Percentiles rank a stretch among this genome's conserved stretches.
These are phyloP conservation scores for Russula brevipes DNA, from an alignment of 768 basidiomycete species.

Conservation along the genomic window DNA sequence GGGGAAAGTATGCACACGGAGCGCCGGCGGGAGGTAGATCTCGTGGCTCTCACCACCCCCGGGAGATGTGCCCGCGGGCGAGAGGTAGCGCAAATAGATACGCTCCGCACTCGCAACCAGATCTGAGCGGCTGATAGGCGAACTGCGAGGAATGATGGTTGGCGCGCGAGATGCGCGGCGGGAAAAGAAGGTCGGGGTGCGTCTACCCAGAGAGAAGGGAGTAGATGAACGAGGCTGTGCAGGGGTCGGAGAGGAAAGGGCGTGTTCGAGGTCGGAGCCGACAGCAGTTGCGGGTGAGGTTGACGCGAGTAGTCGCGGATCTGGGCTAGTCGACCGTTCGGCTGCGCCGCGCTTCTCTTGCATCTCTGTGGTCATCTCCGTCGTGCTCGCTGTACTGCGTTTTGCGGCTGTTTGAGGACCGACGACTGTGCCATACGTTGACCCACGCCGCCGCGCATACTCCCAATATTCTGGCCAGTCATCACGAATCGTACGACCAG, in stretches of 20 bases:
- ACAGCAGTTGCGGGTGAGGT: slow-evolving; percentile 47
- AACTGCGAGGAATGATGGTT: slow-evolving; percentile 86
- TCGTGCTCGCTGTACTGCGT: slow-evolving; percentile 79
- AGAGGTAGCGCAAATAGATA: slow-evolving; percentile 92
- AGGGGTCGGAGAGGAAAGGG: slow-evolving; percentile 26
- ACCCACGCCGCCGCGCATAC: slow-evolving; percentile 85
- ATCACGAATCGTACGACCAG: slow-evolving; percentile 85
- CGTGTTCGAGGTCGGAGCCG: slow-evolving; percentile 34
- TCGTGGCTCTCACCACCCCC: slow-evolving; percentile 90
- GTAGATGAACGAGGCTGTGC: slow-evolving; percentile 60
- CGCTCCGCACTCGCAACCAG: slow-evolving; percentile 92
- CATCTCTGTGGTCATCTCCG: slow-evolving; percentile 55
- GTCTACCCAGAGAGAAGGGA: slow-evolving; percentile 70
- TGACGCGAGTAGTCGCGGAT: slow-evolving; percentile 41
- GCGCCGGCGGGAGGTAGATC: slow-evolving; percentile 91
- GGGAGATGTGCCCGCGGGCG: slow-evolving; percentile 67
- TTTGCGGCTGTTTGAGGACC: slow-evolving; percentile 62
- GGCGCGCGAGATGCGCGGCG: slow-evolving; percentile 83
- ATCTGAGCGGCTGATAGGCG: slow-evolving; percentile 85
- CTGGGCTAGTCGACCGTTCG: slow-evolving; percentile 46
- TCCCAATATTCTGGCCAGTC: slow-evolving; percentile 99
- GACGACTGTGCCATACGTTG: slow-evolving; percentile 88
- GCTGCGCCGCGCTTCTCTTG: slow-evolving; percentile 62
- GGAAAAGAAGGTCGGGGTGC: slow-evolving; percentile 73
- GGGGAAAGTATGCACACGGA: slow-evolving; percentile 90